phyloP scores from a whole-genome alignment of 2,329 filamentous ascomycete genomes.

The Phialophora macrospora region DNA sequence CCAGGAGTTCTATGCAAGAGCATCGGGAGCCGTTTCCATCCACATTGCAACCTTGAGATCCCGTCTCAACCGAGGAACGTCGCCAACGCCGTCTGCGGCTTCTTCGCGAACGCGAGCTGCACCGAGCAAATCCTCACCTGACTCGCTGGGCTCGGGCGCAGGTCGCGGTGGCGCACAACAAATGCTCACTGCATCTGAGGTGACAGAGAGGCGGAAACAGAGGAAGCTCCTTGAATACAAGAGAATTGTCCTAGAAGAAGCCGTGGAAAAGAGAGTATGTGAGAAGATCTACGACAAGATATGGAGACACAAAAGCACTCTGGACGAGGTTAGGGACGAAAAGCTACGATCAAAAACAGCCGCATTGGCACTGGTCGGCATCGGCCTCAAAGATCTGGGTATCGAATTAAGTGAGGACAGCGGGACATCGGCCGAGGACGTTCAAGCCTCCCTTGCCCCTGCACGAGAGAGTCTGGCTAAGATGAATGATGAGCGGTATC shows the following conservation, averaged over 20 bases:
- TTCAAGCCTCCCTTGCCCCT: conserved; percentile 71
- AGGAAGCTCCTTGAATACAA: conserved; percentile 80
- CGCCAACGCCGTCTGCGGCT: conserved; percentile 53
- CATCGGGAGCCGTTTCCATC: conserved; percentile 80
- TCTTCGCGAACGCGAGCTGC: conserved; percentile 31
- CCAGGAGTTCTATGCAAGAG: conserved; percentile 88
- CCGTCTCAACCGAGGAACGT: conserved; percentile 70
- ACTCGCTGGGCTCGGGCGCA: conserved; percentile 31
- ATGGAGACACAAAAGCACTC: conserved; percentile 86
- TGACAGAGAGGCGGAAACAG: conserved; percentile 77
- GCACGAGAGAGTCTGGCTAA: conserved; percentile 73
- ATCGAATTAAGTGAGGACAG: conserved; percentile 72
- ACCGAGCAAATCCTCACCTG: conserved; percentile 28
- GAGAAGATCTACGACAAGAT: conserved; percentile 85
- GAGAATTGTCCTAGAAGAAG: conserved; percentile 78
- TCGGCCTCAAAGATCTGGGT: conserved; percentile 82
- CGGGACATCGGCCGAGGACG: conserved; percentile 62
- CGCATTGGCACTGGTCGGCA: conserved; percentile 86
- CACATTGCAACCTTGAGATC: conserved; percentile 82
- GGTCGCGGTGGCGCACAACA: conserved; percentile 65
- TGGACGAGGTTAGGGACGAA: conserved; percentile 93
- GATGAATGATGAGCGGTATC: conserved; percentile 88
- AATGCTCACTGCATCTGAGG: conserved; percentile 88
- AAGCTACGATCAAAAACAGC: conserved; percentile 94
- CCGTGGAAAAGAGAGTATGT: conserved; percentile 83